These are phyloP conservation scores for Pharus latifolius DNA, from an alignment of 176 grass and related monocot species.

Conservation along the genomic window DNA sequence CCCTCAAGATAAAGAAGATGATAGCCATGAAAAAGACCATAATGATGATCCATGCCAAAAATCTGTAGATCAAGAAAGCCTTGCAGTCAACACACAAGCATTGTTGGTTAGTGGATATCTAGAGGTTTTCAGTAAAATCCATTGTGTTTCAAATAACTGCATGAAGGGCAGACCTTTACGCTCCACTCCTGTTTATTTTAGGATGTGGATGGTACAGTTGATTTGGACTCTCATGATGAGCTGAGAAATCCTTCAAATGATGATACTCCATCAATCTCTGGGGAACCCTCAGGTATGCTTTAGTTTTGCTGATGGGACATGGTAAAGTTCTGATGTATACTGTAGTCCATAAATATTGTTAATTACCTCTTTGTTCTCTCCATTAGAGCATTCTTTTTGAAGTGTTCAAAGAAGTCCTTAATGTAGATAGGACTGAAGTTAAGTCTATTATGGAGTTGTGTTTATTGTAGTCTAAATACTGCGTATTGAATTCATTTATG, in stretches of 20 bases:
- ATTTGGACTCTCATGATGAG: slow-evolving; percentile 8
- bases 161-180: background rate
- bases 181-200: slow-evolving; percentile 8
- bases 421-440: background rate
- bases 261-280: background rate
- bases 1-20: background rate
- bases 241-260: background rate
- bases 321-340: background rate
- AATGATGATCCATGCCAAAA: background rate
- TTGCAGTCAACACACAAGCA: background rate
- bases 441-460: background rate
- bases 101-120: background rate
- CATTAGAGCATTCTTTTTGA: background rate
- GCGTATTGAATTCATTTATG: background rate
- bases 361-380: background rate
- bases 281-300: slow-evolving; percentile 1
- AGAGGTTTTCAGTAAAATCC: background rate
- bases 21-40: background rate
- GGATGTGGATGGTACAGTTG: background rate
- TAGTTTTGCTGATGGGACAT: background rate
- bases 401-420: background rate
- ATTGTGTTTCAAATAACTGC: background rate
- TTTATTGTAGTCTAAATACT: background rate
- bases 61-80: background rate
- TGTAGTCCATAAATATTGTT: background rate